Conservation (phyloP, 768 basidiomycete genomes). For the Auriculariales sp. region DNA sequence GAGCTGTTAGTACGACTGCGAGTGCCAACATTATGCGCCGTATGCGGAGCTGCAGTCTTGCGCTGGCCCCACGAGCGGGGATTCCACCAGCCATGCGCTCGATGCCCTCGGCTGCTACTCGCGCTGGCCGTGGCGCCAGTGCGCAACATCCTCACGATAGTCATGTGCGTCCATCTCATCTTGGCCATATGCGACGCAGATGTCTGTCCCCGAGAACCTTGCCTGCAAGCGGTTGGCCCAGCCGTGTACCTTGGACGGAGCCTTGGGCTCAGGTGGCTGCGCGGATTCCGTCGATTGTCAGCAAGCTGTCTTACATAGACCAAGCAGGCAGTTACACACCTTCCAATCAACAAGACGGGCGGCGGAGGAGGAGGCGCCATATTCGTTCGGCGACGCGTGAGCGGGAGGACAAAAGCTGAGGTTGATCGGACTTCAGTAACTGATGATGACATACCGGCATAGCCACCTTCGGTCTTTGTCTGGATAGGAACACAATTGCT, state of each 20-base stretch:
- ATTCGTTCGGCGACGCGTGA: too few species aligned
- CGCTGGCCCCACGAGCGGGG: neutral
- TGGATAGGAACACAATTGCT: too few species aligned
- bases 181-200: neutral
- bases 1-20: neutral
- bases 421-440: too few species aligned
- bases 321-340: too few species aligned
- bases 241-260: neutral
- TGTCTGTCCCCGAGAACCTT: neutral
- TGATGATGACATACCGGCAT: too few species aligned
- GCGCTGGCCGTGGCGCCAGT: neutral
- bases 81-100: neutral
- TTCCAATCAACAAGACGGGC: too few species aligned
- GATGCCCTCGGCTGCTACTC: neutral
- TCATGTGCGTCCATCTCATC: neutral
- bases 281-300: too few species aligned
- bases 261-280: neutral
- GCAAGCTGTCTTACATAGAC: too few species aligned
- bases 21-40: neutral
- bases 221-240: neutral
- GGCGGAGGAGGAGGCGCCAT: too few species aligned
- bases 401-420: too few species aligned
- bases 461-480: too few species aligned
- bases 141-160: too few species aligned
- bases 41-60: neutral